Percentiles rank a stretch among this genome's conserved stretches.
Evolutionary conservation across 345 rosid species (phyloP).

Genomic region (Eutrema heterophyllum): DNA sequence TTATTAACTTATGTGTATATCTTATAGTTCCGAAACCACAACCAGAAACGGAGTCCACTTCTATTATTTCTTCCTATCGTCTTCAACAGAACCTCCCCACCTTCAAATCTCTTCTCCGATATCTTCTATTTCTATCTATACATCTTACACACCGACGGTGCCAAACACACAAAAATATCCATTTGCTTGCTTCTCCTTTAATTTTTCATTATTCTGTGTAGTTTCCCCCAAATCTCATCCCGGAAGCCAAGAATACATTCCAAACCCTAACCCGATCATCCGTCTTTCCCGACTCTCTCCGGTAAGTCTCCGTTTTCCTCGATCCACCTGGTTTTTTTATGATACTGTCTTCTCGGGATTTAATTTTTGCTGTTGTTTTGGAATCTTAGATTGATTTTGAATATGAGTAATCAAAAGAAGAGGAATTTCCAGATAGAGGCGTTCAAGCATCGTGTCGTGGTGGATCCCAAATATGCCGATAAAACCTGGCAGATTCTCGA

Average conservation of each 20-base stretch:
- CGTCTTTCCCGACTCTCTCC: conserved; percentile 16
- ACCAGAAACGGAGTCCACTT: conserved; percentile 4
- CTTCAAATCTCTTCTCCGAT: conserved; percentile 18
- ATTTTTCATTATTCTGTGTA: neutral
- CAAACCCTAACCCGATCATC: conserved; percentile 32
- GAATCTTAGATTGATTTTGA: conserved; percentile 6
- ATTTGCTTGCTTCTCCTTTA: neutral
- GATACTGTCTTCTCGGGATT: neutral
- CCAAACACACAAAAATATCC: neutral
- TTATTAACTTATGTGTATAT: neutral
- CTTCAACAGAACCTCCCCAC: conserved; percentile 18
- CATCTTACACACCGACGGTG: neutral
- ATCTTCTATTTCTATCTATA: neutral
- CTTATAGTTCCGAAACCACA: neutral
- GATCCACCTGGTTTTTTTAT: neutral
- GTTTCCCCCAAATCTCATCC: conserved; percentile 15
- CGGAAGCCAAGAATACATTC: conserved; percentile 24
- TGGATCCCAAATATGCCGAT: conserved; percentile 96
- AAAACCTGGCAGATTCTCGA: conserved; percentile 98
- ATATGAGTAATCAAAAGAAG: conserved; percentile 96
- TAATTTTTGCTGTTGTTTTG: neutral
- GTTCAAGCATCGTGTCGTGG: conserved; percentile 94
- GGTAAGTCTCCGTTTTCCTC: conserved; percentile 30
- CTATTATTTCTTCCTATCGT: conserved; percentile 2
- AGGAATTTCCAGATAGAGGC: conserved; percentile 98